Evolutionary conservation across 257 asterid species (phyloP), one percentile per base, ranked within the genome.

Genomic region (Fraxinus pennsylvanica): DNA sequence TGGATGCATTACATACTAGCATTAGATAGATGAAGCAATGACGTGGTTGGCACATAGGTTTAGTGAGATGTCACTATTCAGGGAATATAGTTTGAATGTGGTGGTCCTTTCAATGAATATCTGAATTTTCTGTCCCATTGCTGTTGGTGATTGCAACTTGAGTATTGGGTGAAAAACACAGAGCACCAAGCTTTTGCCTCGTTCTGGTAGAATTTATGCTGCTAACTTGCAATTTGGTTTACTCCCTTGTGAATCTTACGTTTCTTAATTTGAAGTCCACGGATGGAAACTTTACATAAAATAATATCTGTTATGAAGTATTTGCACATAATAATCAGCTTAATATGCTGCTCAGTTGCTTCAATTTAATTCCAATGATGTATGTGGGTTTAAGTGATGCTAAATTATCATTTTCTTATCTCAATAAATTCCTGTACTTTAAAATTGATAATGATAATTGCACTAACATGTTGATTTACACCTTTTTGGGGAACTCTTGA

Each of bases 331-430:
- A 57, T 57, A n/a, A 7, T n/a, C 8, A 7, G 29, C 21, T 57
- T n/a, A 57, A 57, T 59, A 2, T 59, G 30, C 3, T 22, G 68
- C 68, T 59, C 12, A n/a, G 7, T 9, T 59, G 68, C 30, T 59
- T 9, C 9, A 21, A 21, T n/a, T 4, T 8, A 1, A 59, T 59
- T 59, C 12, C 68, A 7, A 22, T 63, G 6, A 25, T 25, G 19
- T 27, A 25, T 63, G 36, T 8, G 4, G 68, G 65, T 9, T 57
- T 61, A 54, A 17, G 27, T 6, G 68, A 21, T 59, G 68, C 30
- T 59, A 59, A 39, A 75, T 75, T 39, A 39, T 54, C 79, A 57
- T 77, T 25, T 63, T 63, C 35, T 27, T 63, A 15, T 12, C 10
- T 63, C 10, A 22, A 22, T 10, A 9, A 22, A 25, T 61, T 7